Conservation (phyloP, 1,284 basidiomycete genomes). For the Ganoderma lucidum region DNA sequence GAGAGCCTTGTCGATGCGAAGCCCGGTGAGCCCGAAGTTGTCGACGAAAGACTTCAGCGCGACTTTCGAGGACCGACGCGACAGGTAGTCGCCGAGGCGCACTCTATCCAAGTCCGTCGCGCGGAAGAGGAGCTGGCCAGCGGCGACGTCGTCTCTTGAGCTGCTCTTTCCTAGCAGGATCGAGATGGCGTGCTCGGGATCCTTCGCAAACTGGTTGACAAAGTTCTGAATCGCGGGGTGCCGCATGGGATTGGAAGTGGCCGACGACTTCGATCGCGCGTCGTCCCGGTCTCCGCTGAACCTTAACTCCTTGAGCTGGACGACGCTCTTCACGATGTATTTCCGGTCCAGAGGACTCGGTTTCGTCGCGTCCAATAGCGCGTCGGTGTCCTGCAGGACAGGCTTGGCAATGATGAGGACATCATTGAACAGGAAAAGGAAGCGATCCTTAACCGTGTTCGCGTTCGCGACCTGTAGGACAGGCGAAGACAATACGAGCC, state of each 20-base stretch:
- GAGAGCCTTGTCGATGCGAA: slow-evolving; percentile 90
- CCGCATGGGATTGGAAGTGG: slow-evolving; percentile 46
- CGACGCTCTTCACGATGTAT: slow-evolving; percentile 89
- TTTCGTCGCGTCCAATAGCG: slow-evolving; percentile 63
- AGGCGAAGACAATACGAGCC: slow-evolving; percentile 84
- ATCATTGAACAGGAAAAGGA: slow-evolving; percentile 95
- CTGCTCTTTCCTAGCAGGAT: slow-evolving; percentile 67
- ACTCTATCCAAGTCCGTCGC: slow-evolving; percentile 86
- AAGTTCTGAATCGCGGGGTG: slow-evolving; percentile 76
- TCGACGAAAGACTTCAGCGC: slow-evolving; percentile 88
- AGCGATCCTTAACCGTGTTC: slow-evolving; percentile 95
- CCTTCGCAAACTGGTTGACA: slow-evolving; percentile 75
- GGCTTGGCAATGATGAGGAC: slow-evolving; percentile 89
- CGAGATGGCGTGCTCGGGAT: slow-evolving; percentile 77
- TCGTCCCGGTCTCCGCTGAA: slow-evolving; percentile 74
- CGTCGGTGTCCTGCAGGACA: slow-evolving; percentile 68
- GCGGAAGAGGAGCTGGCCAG: slow-evolving; percentile 88
- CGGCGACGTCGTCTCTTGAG: slow-evolving; percentile 65
- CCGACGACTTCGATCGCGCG: slow-evolving; percentile 51
- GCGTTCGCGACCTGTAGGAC: slow-evolving; percentile 94
- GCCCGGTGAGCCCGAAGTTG: slow-evolving; percentile 83
- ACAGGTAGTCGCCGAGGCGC: slow-evolving; percentile 86
- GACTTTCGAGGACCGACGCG: slow-evolving; percentile 71
- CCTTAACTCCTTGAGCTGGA: slow-evolving; percentile 77
- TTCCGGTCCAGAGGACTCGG: slow-evolving; percentile 80